A percentile compares a stretch with the other conserved stretches of the same genome.
Evolutionary conservation across 768 basidiomycete genomes (phyloP).

Genomic region (Mycena rosella): DNA sequence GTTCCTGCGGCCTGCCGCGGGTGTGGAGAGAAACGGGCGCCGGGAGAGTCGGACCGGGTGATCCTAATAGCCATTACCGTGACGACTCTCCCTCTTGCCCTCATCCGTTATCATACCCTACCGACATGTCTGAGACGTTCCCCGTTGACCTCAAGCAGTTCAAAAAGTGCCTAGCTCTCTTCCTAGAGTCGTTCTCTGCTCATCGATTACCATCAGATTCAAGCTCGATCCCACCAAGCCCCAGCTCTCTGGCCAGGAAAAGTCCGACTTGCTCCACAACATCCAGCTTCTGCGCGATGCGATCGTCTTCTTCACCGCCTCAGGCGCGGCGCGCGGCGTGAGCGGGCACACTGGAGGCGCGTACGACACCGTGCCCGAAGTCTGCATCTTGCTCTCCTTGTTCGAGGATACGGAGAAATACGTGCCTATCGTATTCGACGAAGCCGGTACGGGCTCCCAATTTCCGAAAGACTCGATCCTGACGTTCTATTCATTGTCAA

Average conservation of each 20-base stretch:
- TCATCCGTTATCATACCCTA: neutral
- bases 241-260: constrained; percentile 74
- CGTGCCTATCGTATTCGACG: constrained; percentile 81
- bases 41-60: no score
- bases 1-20: neutral
- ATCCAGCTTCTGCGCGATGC: constrained; percentile 87
- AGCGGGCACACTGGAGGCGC: constrained; percentile 88
- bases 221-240: constrained; percentile 78
- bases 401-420: constrained; percentile 76
- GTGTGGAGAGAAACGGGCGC: neutral
- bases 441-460: constrained; percentile 71
- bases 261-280: constrained; percentile 69
- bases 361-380: constrained; percentile 86
- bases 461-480: neutral
- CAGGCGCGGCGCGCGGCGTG: constrained; percentile 87
- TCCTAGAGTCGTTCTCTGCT: constrained; percentile 16
- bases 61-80: neutral
- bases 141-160: constrained; percentile 84
- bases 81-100: neutral
- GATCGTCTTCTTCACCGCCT: constrained; percentile 88
- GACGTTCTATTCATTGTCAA: constrained; percentile 43
- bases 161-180: constrained; percentile 66
- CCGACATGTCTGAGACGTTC: constrained; percentile 63
- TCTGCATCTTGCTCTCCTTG: constrained; percentile 81
- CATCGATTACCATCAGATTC: constrained; percentile 58